Evolutionary conservation across 2,329 filamentous ascomycete species (phyloP), one percentile per base, ranked within the genome.

Genomic region (Coniochaeta sp.): DNA sequence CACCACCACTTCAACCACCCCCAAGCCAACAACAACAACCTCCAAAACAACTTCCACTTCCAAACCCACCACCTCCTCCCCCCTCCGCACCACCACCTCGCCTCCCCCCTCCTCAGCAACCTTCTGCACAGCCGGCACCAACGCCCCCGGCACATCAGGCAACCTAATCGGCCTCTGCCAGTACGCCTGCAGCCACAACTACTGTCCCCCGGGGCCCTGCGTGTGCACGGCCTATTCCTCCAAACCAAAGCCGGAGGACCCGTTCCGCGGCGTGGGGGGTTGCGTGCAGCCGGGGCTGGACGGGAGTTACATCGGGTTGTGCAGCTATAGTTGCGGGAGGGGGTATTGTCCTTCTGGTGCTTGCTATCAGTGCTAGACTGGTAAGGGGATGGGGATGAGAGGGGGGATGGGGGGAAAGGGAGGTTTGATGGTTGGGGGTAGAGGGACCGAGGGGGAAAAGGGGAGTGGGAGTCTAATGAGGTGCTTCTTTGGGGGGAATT

Each of bases 171-270:
- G 48, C 10, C 48, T 56, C 16, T 56, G 54, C 52, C 24, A 49
- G 27, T 52, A 54, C 24, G 32, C 52, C 9, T 56, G 54, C 33
- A 24, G 12, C n/a, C 33, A 40, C 16, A 45, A 51, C 13, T 56
- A 54, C 46, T 56, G 52, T 50, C 54, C 54, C 8, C 40, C 52
- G 4, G 54, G 50, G 1, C 52, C 49, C 1, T 56, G 54, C 50
- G 48, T 48, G 12, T 56, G 52, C 46, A 54, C 51, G 9, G 52
- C 48, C 18, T 50, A 38, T 24, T 45, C 48, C 16, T 16, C 40
- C 47, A 7, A 32, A 6, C 18, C 52, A 3, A 26, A 26, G 12
- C 26, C n/a, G n/a, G 26, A 27, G 5, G 22, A 22, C 18, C 8
- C n/a, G 18, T 31, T 4, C 10, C 45, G 22, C 22, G 16, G 32